These are phyloP conservation scores for Hortiboletus flavorubellus DNA, from an alignment of 768 basidiomycete species.

Conservation along the genomic window DNA sequence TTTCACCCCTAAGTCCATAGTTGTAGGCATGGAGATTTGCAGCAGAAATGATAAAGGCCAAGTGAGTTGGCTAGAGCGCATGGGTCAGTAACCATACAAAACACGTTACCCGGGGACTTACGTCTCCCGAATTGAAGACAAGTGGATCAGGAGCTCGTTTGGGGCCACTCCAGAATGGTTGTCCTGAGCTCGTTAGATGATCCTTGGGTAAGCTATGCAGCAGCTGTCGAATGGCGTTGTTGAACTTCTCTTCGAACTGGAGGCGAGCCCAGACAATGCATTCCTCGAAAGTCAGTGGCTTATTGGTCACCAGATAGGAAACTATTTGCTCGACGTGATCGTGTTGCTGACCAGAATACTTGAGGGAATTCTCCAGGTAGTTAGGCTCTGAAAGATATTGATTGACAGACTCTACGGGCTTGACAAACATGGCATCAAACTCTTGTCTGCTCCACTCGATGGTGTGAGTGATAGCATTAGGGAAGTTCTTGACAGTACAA, in stretches of 20 bases:
- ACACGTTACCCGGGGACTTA: conserved; percentile 38
- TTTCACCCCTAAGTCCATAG: conserved; percentile 92
- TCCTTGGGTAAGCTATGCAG: conserved; percentile 95
- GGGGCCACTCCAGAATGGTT: conserved; percentile 98
- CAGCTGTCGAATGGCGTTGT: conserved; percentile 89
- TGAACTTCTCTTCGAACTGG: conserved; percentile 93
- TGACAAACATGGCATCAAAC: conserved; percentile 91
- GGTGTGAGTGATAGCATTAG: conserved; percentile 95
- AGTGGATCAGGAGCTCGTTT: conserved; percentile 95
- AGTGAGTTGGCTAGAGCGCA: conserved; percentile 65
- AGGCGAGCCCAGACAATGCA: conserved; percentile 96
- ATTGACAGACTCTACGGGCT: conserved; percentile 91
- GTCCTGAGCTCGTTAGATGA: conserved; percentile 83
- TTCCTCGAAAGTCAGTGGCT: conserved; percentile 94
- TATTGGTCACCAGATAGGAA: conserved; percentile 85
- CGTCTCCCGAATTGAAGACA: conserved; percentile 81
- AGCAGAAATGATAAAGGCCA: conserved; percentile 86
- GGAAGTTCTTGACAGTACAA: conserved; percentile 99
- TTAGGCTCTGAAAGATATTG: conserved; percentile 96
- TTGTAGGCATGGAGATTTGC: conserved; percentile 98
- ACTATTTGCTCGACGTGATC: conserved; percentile 88
- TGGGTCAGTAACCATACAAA: conserved; percentile 9
- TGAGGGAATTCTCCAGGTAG: conserved; percentile 86
- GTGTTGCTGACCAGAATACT: conserved; percentile 87
- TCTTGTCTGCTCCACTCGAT: conserved; percentile 98